A percentile compares a stretch with the other conserved stretches of the same genome.
These are phyloP conservation scores for Sporothrix pallida DNA, from an alignment of 2,329 filamentous ascomycete species.

Conservation along the genomic window DNA sequence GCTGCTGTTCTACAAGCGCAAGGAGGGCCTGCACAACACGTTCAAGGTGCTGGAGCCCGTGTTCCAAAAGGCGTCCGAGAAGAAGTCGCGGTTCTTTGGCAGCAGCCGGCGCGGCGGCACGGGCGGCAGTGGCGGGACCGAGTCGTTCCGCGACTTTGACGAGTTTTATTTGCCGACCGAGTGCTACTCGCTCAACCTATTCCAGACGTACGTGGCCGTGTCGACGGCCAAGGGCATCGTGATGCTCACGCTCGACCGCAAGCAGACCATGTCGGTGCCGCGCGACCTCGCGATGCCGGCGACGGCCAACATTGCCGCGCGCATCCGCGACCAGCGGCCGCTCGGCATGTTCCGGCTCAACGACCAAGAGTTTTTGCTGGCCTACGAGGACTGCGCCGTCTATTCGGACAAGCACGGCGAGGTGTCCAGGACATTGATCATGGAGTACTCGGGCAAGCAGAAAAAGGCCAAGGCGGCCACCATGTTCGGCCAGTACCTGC, in stretches of 20 bases:
- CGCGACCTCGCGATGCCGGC: slow-evolving; percentile 75
- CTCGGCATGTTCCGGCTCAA: slow-evolving; percentile 96
- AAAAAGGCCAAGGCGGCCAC: slow-evolving; percentile 80
- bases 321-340: slow-evolving; percentile 81
- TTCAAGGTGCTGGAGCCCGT: slow-evolving; percentile 98
- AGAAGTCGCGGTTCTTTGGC: slow-evolving; percentile 72
- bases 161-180: slow-evolving; percentile 98
- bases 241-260: slow-evolving; percentile 95
- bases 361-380: slow-evolving; percentile 88
- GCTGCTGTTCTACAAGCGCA: slow-evolving; percentile 95
- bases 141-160: slow-evolving; percentile 97
- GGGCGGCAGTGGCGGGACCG: slow-evolving; percentile 68
- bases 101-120: slow-evolving; percentile 58
- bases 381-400: slow-evolving; percentile 94
- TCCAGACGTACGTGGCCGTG: slow-evolving; percentile 92
- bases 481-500: slow-evolving; percentile 87
- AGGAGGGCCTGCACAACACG: slow-evolving; percentile 86
- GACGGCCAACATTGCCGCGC: slow-evolving; percentile 82
- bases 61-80: slow-evolving; percentile 88
- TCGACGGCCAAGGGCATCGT: slow-evolving; percentile 92
- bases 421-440: slow-evolving; percentile 89
- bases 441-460: slow-evolving; percentile 96
- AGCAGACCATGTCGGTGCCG: slow-evolving; percentile 91
- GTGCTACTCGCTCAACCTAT: slow-evolving; percentile 93
- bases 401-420: slow-evolving; percentile 99